Conservation (phyloP, 2,329 filamentous ascomycete genomes). For the Ophiostoma pallidulum region DNA sequence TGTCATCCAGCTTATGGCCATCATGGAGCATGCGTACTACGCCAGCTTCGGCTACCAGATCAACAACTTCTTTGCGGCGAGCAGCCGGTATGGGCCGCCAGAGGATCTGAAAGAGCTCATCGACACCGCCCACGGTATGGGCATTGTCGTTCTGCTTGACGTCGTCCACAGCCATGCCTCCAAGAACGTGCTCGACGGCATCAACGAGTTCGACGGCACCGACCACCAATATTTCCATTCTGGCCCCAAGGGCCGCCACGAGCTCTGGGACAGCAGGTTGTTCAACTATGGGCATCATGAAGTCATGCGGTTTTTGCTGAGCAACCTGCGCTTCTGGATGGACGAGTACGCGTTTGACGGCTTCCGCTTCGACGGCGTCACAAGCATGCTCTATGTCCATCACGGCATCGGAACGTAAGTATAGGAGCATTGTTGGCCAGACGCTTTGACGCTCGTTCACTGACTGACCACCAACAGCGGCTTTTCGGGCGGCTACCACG, state of each 20-base stretch:
- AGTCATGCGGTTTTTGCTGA: slow-evolving; percentile 88
- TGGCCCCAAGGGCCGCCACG: slow-evolving; percentile 74
- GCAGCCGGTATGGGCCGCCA: slow-evolving; percentile 85
- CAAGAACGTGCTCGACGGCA: slow-evolving; percentile 89
- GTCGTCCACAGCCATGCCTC: slow-evolving; percentile 97
- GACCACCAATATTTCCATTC: slow-evolving; percentile 95
- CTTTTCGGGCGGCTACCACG: slow-evolving; percentile 95
- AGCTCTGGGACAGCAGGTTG: slow-evolving; percentile 89
- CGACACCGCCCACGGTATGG: slow-evolving; percentile 86
- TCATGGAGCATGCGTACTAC: slow-evolving; percentile 99
- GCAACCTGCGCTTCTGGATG: slow-evolving; percentile 98
- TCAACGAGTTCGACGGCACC: slow-evolving; percentile 92
- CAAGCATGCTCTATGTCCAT: slow-evolving; percentile 93
- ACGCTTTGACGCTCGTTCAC: no score
- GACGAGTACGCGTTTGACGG: slow-evolving; percentile 95
- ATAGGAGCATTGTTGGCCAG: no score
- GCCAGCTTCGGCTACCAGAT: slow-evolving; percentile 98
- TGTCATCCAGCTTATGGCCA: slow-evolving; percentile 94
- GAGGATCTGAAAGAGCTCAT: slow-evolving; percentile 96
- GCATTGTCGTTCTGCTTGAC: slow-evolving; percentile 83
- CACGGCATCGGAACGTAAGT: slow-evolving; percentile 93
- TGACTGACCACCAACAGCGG: slow-evolving; percentile 44
- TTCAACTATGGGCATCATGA: slow-evolving; percentile 98
- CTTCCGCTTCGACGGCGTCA: slow-evolving; percentile 96
- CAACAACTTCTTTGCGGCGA: slow-evolving; percentile 97